Conservation (phyloP, 352 stramenopile species). For the Globisporangium iwayamae region DNA sequence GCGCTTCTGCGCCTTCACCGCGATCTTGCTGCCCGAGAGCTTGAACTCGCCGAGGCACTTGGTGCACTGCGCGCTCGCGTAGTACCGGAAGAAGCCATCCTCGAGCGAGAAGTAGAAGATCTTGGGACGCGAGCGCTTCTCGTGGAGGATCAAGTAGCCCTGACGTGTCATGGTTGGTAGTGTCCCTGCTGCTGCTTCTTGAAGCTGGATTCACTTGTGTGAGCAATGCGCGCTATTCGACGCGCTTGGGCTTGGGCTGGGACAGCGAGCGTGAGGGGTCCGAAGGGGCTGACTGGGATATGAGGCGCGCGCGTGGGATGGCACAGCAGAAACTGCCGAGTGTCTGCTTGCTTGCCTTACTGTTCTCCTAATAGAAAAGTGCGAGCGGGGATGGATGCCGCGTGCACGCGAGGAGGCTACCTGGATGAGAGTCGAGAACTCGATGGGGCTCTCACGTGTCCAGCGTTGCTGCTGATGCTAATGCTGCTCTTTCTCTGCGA, state of each 20-base stretch:
- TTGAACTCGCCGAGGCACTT: conserved; percentile 59
- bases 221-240: neutral
- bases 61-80: conserved; percentile 27
- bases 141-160: conserved; percentile 75
- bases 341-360: neutral
- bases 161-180: conserved; percentile 59
- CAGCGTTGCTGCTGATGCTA: neutral
- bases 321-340: neutral
- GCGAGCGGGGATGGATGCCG: neutral
- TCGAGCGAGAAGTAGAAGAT: conserved; percentile 79
- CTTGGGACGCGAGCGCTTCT: conserved; percentile 45
- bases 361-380: neutral
- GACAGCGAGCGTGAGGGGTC: neutral
- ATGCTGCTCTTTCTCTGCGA: neutral
- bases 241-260: neutral
- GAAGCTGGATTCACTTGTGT: neutral
- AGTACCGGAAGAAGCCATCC: conserved; percentile 78
- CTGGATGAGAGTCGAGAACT: neutral
- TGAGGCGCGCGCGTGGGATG: conserved; percentile 1
- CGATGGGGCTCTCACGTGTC: neutral
- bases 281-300: neutral
- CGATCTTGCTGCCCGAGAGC: conserved; percentile 82
- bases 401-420: neutral
- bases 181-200: neutral
- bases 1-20: conserved; percentile 77